These are phyloP conservation scores for Chaetomiaceae sp. DNA, from an alignment of 2,329 filamentous ascomycete species.

Conservation along the genomic window DNA sequence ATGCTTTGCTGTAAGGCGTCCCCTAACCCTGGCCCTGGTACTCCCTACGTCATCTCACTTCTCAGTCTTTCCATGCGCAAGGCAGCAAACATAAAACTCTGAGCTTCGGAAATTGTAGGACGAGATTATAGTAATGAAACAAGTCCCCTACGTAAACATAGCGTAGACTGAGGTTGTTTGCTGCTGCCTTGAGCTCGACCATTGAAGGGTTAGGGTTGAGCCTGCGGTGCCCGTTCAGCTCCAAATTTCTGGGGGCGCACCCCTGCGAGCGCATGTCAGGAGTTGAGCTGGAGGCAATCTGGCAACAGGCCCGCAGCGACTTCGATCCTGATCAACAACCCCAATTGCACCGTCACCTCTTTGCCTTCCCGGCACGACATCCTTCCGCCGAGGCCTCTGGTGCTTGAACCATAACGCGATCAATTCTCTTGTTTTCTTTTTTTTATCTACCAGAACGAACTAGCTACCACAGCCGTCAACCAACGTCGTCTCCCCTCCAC, in stretches of 20 bases:
- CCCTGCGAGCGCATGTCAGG: slow-evolving; percentile 20
- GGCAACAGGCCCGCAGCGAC: slow-evolving; percentile 25
- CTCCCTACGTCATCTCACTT: no score
- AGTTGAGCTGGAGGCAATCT: slow-evolving; percentile 26
- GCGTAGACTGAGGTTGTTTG: no score
- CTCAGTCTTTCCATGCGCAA: no score
- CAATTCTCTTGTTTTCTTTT: slow-evolving; percentile 12
- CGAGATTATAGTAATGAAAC: no score
- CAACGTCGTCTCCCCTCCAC: background rate
- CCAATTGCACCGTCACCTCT: slow-evolving; percentile 8
- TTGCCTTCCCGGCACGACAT: slow-evolving; percentile 15
- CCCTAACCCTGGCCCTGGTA: no score
- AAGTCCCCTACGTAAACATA: no score
- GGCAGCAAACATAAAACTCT: no score
- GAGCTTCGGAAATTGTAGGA: no score
- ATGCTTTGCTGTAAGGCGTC: no score
- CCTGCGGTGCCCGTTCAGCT: background rate
- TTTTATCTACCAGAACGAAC: background rate
- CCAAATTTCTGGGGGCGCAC: slow-evolving; percentile 18
- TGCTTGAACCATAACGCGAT: slow-evolving; percentile 9
- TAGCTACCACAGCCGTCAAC: background rate
- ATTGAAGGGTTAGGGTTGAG: slow-evolving; percentile 16
- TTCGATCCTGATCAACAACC: slow-evolving; percentile 10
- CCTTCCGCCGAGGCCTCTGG: slow-evolving; percentile 16
- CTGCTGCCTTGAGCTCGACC: background rate